Evolutionary conservation across 257 asterid genomes (phyloP), one percentile per base, ranked within the genome.

Genomic region (Nicotiana paniculata): DNA sequence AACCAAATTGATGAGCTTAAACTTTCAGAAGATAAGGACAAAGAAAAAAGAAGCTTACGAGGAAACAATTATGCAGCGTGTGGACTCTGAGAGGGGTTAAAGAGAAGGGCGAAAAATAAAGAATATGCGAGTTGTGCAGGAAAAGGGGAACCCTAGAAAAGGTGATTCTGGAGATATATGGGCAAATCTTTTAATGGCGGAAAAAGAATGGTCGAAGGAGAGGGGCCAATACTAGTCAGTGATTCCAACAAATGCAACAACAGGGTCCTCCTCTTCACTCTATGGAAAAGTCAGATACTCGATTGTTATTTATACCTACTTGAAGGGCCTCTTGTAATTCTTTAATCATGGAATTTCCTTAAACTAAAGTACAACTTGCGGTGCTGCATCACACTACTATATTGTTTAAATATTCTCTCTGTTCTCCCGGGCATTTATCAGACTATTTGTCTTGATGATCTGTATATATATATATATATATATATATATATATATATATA

Each of bases 91-190:
- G 28, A 43, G 51, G 12, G 51, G 3, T 43, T 43, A 43, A 43
- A 43, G 0, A 43, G 12, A 43, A 43, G 51, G 8, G 55, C 3
- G 81, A 66, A 66, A 58, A 28, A 57, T 81, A 59, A 63, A 66
- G 57, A 59, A 3, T 39, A 66, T 37, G 12, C 51, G 13, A 17
- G 61, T 11, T 43, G 51, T 43, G 51, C n/a, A 57, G 68, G 55
- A 62, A 16, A 48, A 79, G 81, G 57, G 85, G 78, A 89, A 78
- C 84, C 91, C 89, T 85, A 90, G 81, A 80, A 80, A 82, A 32
- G 61, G 68, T 43, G 51, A 43, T 43, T 43, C 76, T 48, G 17
- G 51, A 76, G 58, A 78, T 63, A 68, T 35, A 70, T 18, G 4
- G 55, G 16, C 26, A 21, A 35, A 62, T 4, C 32, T 35, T 59